Evolutionary conservation across 768 basidiomycete genomes (phyloP).

Genomic region (Tylopilus subfusipes): DNA sequence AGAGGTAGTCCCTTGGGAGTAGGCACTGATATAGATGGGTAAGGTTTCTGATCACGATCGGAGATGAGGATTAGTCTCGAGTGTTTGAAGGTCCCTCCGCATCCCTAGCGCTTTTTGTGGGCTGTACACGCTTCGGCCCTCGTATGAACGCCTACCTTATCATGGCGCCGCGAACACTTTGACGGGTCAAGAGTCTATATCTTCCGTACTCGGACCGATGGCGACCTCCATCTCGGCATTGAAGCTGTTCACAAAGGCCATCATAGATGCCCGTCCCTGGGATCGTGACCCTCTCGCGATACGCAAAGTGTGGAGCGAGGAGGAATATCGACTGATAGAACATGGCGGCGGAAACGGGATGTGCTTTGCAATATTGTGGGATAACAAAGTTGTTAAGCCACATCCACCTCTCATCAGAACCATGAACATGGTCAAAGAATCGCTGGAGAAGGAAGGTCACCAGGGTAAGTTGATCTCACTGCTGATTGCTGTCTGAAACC

Average conservation of each 20-base stretch:
- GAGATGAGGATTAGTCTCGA: neutral
- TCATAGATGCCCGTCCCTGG: constrained; percentile 50
- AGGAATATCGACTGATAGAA: constrained; percentile 55
- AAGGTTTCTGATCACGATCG: no score
- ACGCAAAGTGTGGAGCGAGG: constrained; percentile 58
- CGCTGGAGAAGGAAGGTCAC: constrained; percentile 62
- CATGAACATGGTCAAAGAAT: constrained; percentile 54
- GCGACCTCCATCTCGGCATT: constrained; percentile 57
- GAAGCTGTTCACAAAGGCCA: constrained; percentile 51
- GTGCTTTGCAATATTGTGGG: constrained; percentile 64
- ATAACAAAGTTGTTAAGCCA: constrained; percentile 57
- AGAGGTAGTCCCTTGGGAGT: constrained; percentile 55
- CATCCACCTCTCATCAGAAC: constrained; percentile 66
- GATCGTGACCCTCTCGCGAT: constrained; percentile 56
- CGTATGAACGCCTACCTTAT: constrained; percentile 70
- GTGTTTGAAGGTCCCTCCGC: constrained; percentile 55
- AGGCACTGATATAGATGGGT: constrained; percentile 84
- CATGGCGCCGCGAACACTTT: constrained; percentile 59
- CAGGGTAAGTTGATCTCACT: constrained; percentile 40
- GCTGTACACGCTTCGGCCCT: constrained; percentile 71
- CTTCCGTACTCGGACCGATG: constrained; percentile 76
- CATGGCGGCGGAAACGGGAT: constrained; percentile 51
- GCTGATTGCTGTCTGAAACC: constrained; percentile 1
- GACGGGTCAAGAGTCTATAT: constrained; percentile 70
- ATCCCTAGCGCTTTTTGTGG: constrained; percentile 71